Conservation (phyloP, 2,329 filamentous ascomycete genomes). For the Alternaria incomplexa region DNA sequence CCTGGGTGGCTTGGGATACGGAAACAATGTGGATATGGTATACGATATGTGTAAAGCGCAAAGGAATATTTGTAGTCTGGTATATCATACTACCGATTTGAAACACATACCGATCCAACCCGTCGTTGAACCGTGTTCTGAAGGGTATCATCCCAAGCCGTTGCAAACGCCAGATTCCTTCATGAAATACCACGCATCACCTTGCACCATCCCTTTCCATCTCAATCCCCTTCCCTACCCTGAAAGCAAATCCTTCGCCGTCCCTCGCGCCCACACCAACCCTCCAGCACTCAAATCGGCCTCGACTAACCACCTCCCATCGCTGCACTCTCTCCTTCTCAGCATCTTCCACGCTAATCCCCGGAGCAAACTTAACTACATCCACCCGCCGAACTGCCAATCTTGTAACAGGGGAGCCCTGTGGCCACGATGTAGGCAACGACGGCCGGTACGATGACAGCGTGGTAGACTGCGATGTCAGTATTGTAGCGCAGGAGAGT, state of each 20-base stretch:
- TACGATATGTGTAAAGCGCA: not conserved
- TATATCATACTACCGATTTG: not conserved
- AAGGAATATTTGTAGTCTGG: not conserved
- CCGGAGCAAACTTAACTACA: conserved; percentile 46
- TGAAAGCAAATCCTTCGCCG: conserved; percentile 37
- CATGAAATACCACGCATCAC: not conserved
- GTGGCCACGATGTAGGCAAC: conserved; percentile 41
- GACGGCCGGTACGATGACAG: conserved; percentile 16
- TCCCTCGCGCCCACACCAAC: conserved; percentile 22
- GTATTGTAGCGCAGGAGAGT: conserved; percentile 18
- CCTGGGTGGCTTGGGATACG: not conserved
- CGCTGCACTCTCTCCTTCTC: conserved; percentile 42
- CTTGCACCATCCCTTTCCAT: conserved; percentile 11
- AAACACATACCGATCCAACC: not conserved
- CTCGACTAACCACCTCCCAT: conserved; percentile 45
- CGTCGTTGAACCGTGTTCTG: not conserved
- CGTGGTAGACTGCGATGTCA: conserved; percentile 20
- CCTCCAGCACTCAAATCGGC: conserved; percentile 45
- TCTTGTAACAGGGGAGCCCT: conserved; percentile 31
- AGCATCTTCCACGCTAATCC: conserved; percentile 48
- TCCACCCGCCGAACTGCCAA: conserved; percentile 43
- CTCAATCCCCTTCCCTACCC: conserved; percentile 23
- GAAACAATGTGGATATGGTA: not conserved
- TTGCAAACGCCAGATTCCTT: not conserved
- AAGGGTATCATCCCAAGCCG: not conserved